phyloP scores from a whole-genome alignment of 352 stramenopile genomes.

The Blastocystis sp. region DNA sequence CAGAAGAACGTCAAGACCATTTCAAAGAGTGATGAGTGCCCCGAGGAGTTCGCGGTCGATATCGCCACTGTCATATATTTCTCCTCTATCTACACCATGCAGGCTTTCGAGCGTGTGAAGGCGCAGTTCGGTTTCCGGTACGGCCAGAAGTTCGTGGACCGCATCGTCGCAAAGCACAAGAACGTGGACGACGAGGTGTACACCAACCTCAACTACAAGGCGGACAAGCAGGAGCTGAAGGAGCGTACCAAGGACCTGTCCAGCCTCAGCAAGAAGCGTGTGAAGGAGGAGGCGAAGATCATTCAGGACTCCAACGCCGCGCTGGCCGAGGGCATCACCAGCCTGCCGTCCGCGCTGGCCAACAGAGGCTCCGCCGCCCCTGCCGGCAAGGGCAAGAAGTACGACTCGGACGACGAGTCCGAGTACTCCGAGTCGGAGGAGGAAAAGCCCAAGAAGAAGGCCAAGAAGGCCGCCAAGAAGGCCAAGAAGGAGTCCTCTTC shows the following conservation, averaged over 20 bases:
- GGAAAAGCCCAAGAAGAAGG: too few species aligned
- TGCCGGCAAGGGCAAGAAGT: background rate
- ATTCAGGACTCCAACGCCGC: conserved; percentile 5
- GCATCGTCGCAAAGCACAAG: conserved; percentile 12
- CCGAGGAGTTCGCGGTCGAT: background rate
- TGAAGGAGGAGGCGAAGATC: conserved; percentile 4
- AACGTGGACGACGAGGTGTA: conserved; percentile 15
- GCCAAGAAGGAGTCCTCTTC: background rate
- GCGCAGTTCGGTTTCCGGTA: conserved; percentile 21
- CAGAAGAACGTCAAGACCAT: conserved; percentile 59
- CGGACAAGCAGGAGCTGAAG: conserved; percentile 26
- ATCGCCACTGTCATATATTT: conserved; percentile 50
- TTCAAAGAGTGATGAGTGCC: conserved; percentile 9
- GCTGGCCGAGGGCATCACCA: background rate
- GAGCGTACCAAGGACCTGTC: conserved; percentile 20
- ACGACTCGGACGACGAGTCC: background rate
- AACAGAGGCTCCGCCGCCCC: background rate
- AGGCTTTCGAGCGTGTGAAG: conserved; percentile 20
- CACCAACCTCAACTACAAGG: background rate
- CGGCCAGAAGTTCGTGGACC: conserved; percentile 35
- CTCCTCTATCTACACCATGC: conserved; percentile 15
- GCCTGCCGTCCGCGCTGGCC: background rate
- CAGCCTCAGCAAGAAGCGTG: background rate
- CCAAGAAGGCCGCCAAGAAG: too few species aligned
- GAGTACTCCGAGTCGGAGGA: background rate